Evolutionary conservation across 1,284 basidiomycete genomes (phyloP), one percentile per base, ranked within the genome.

Genomic region (Leccinum griseonigrum): DNA sequence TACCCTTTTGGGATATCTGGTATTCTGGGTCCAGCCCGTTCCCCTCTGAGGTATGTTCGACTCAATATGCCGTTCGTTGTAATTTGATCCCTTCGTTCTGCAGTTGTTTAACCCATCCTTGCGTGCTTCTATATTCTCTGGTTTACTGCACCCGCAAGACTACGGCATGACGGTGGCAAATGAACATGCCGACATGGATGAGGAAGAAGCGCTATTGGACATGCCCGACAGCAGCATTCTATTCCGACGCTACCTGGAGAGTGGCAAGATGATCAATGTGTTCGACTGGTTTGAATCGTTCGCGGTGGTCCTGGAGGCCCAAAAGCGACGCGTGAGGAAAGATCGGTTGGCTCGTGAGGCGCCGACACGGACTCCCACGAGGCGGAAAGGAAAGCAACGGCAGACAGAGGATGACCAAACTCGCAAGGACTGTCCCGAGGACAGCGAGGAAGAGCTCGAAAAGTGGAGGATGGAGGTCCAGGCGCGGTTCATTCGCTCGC

Each of bases 201-300:
- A 72, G 22, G 68, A 68, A 3, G 66, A 69, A 46, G 46, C 63
- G 36, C 70, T 85, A 5, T 83, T 79, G 77, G 77, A 81, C 62
- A 78, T 86, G 57, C 86, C 88, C 0, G 91, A 93, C 67, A 86
- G 84, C 6, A 85, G 82, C 65, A 87, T 92, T 59, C 76, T 92
- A n/a, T 91, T 92, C 75, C 76, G 77, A 51, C 80, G 89, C 18
- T 92, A 91, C 74, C 77, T 87, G 58, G 87, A 92, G 65, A 88
- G 88, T 54, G 90, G 90, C 52, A 85, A 82, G 72, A 83, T 89
- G 82, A 83, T 93, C 74, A 93, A 93, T 68, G 81, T 91, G 2
- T 91, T 88, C 69, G 91, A 93, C 72, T 92, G 90, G 90, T 92
- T 85, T 69, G 85, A 88, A 65, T 81, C 86, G 14, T 93, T 92